Evolutionary conservation across 495 filamentous ascomycete genomes (phyloP), one percentile per base, ranked within the genome.

Genomic region (Penicillium macrosclerotiorum): DNA sequence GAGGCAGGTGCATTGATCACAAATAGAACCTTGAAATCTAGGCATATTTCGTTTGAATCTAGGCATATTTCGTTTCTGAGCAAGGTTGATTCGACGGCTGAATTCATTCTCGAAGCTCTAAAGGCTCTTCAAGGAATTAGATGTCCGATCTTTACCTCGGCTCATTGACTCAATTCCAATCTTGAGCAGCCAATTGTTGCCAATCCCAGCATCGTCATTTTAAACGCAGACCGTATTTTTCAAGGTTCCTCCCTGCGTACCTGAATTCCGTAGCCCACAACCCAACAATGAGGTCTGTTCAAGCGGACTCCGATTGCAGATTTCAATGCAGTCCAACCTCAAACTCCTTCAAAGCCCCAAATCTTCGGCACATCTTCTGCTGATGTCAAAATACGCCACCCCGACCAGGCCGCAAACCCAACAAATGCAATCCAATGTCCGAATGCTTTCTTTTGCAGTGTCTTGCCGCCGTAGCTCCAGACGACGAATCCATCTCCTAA

Each of bases 21-120:
- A 2, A 47, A 35, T 1, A 40, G 3, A 20, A 25, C 35, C 6
- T 34, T 47, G 36, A 27, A 41, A 14, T 8, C 45, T 7, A 7
- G 34, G 9, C 45, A 47, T 23, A 47, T 35, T n/a, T 36, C 45
- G 1, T 47, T 41, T 19, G n/a, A 41, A 14, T 8, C 45, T 7
- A 7, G 34, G 9, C 45, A 47, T 23, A 47, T 35, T n/a, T 36
- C 45, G 1, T 47, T 41, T 19, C 17, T 47, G 26, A 47, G 45
- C 20, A 26, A 41, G 16, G 13, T 24, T 9, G 19, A 39, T 9
- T 35, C 39, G 8, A 47, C 45, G 12, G 18, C 13, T 11, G 29
- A 23, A 6, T 38, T 25, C 13, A 40, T 47, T 17, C 5, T 22
- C 3, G 45, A 40, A 20, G 36, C 45, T 33, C 2, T 45, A 33